These are phyloP conservation scores for Mycosarcoma mackinlayi DNA, from an alignment of 1,284 basidiomycete genomes.

Conservation along the genomic window DNA sequence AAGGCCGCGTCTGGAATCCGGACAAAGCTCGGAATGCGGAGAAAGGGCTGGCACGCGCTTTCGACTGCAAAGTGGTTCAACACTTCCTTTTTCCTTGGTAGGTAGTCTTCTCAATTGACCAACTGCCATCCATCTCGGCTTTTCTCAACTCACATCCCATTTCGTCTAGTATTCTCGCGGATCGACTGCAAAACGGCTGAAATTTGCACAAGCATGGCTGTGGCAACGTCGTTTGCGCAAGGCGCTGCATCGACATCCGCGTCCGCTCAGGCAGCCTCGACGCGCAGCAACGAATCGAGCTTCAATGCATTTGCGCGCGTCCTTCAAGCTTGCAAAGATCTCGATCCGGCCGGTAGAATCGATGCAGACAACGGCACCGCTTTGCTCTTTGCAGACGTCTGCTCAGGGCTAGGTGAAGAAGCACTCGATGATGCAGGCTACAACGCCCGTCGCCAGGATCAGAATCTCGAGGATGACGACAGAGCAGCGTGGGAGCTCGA, in stretches of 20 bases:
- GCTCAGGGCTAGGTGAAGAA: conserved; percentile 38
- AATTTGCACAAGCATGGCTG: conserved; percentile 11
- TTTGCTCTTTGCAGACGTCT: conserved; percentile 57
- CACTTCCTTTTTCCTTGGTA: conserved; percentile 20
- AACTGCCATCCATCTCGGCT: background rate
- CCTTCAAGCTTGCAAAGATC: conserved; percentile 44
- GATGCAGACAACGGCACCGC: conserved; percentile 54
- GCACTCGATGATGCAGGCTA: conserved; percentile 51
- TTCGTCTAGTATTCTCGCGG: background rate
- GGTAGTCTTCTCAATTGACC: conserved; percentile 3
- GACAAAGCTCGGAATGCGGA: conserved; percentile 33
- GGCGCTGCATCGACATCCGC: conserved; percentile 26
- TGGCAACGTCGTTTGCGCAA: conserved; percentile 15
- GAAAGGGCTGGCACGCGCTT: conserved; percentile 11
- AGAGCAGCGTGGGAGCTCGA: conserved; percentile 54
- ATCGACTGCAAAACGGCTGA: background rate
- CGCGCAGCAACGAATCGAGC: conserved; percentile 44
- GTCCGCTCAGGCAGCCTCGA: conserved; percentile 11
- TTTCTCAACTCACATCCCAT: background rate
- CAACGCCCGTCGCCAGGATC: conserved; percentile 15
- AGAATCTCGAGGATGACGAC: conserved; percentile 43
- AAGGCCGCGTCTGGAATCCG: conserved; percentile 2
- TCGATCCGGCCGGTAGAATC: conserved; percentile 46
- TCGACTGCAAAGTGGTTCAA: conserved; percentile 18
- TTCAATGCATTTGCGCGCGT: conserved; percentile 58